Evolutionary conservation across 1,139 yeast species (phyloP).

Genomic region (Debaryomycetaceae sp.): DNA sequence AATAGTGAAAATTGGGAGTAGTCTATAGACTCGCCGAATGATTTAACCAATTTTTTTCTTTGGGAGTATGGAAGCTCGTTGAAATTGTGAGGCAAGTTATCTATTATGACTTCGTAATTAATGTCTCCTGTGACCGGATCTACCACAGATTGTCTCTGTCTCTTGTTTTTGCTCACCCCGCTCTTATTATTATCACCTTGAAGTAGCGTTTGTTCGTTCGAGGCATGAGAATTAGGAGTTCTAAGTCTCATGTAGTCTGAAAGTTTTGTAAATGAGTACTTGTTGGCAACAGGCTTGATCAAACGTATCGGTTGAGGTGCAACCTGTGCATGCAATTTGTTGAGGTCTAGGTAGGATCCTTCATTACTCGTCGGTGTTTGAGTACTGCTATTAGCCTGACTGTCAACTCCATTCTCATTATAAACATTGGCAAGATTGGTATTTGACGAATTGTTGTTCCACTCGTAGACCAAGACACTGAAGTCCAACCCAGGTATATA

Average conservation of each 20-base stretch:
- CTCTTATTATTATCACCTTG: background rate
- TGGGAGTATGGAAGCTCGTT: slow-evolving; percentile 66
- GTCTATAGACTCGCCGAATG: slow-evolving; percentile 55
- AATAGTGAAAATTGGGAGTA: slow-evolving; percentile 44
- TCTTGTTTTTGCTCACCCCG: slow-evolving; percentile 14
- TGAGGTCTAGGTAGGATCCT: slow-evolving; percentile 39
- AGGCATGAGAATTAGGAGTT: slow-evolving; percentile 5
- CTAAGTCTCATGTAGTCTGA: slow-evolving; percentile 27
- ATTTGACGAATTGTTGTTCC: slow-evolving; percentile 28
- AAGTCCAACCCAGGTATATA: slow-evolving; percentile 66
- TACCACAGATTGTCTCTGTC: slow-evolving; percentile 17
- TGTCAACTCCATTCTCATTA: slow-evolving; percentile 7
- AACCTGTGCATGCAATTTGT: slow-evolving; percentile 45
- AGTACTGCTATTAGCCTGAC: slow-evolving; percentile 14
- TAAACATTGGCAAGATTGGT: slow-evolving; percentile 9
- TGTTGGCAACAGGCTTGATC: slow-evolving; percentile 9
- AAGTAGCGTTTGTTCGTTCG: background rate
- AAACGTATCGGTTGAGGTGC: slow-evolving; percentile 42
- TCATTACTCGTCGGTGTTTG: slow-evolving; percentile 27
- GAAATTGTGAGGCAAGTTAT: slow-evolving; percentile 57
- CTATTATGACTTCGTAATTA: slow-evolving; percentile 36
- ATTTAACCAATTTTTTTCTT: slow-evolving; percentile 54
- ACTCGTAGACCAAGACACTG: slow-evolving; percentile 37
- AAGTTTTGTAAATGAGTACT: slow-evolving; percentile 22
- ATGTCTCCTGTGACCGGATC: slow-evolving; percentile 27